Conservation (phyloP, 805 yeast genomes). For the Kazachstania africana region DNA sequence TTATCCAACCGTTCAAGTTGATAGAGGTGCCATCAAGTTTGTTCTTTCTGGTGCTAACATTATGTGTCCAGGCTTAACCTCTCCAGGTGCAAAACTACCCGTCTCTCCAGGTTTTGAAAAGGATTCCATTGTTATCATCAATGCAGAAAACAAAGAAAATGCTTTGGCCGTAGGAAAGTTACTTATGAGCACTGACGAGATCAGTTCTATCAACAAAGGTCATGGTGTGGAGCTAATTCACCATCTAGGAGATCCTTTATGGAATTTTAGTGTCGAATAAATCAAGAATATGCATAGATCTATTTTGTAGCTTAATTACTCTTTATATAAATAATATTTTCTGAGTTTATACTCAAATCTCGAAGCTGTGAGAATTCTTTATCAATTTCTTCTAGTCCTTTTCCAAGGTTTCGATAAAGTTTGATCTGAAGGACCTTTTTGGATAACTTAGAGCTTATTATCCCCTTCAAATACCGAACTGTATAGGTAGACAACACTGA, state of each 20-base stretch:
- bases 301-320: background rate
- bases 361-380: slow-evolving; percentile 1
- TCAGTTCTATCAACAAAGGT: slow-evolving; percentile 72
- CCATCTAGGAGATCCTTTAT: slow-evolving; percentile 81
- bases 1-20: slow-evolving; percentile 83
- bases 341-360: background rate
- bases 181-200: slow-evolving; percentile 80
- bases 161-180: slow-evolving; percentile 88
- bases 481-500: slow-evolving; percentile 9
- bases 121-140: slow-evolving; percentile 66
- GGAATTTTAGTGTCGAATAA: slow-evolving; percentile 48
- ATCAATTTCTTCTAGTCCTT: background rate
- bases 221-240: slow-evolving; percentile 79
- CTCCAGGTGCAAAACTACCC: slow-evolving; percentile 75
- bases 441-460: slow-evolving; percentile 6
- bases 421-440: slow-evolving; percentile 4
- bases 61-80: slow-evolving; percentile 92
- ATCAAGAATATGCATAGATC: background rate
- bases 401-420: slow-evolving; percentile 3
- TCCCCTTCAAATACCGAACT: slow-evolving; percentile 16
- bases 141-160: slow-evolving; percentile 86
- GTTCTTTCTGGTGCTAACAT: slow-evolving; percentile 92
- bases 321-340: background rate
- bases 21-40: slow-evolving; percentile 92
- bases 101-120: slow-evolving; percentile 45